phyloP scores from a whole-genome alignment of 2,329 filamentous ascomycete genomes.

The Fragosphaeria purpurea region DNA sequence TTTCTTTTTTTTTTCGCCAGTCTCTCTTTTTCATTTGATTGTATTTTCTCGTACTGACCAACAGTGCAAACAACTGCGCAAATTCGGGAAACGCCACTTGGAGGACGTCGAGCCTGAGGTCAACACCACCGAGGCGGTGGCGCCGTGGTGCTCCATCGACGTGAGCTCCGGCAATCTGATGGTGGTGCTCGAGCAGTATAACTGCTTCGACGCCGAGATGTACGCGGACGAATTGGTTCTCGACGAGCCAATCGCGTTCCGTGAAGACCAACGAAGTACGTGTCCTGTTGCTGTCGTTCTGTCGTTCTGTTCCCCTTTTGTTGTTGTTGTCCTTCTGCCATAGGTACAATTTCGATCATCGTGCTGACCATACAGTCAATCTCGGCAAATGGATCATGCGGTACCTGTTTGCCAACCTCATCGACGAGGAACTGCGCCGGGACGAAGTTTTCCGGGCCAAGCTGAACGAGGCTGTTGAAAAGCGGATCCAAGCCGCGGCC shows the following conservation, averaged over 20 bases:
- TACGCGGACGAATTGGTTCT: slow-evolving; percentile 83
- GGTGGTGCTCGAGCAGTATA: slow-evolving; percentile 84
- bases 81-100: slow-evolving; percentile 88
- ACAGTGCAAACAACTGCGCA: slow-evolving; percentile 75
- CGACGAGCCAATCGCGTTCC: slow-evolving; percentile 66
- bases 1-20: background rate
- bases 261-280: slow-evolving; percentile 88
- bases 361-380: slow-evolving; percentile 54
- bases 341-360: slow-evolving; percentile 8
- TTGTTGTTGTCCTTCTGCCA: no score
- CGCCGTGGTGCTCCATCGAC: slow-evolving; percentile 94
- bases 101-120: slow-evolving; percentile 83
- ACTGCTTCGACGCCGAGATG: slow-evolving; percentile 94
- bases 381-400: slow-evolving; percentile 93
- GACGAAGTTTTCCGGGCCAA: slow-evolving; percentile 65
- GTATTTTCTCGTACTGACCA: background rate
- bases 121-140: slow-evolving; percentile 79
- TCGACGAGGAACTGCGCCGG: slow-evolving; percentile 80
- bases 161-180: slow-evolving; percentile 86
- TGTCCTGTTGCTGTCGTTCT: slow-evolving; percentile 3
- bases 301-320: no score
- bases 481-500: slow-evolving; percentile 44
- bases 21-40: background rate
- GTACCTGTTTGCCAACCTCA: slow-evolving; percentile 79
- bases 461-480: slow-evolving; percentile 53